These are phyloP conservation scores for Leishmania gerbilli DNA, from an alignment of 208 protist species.

Conservation along the genomic window DNA sequence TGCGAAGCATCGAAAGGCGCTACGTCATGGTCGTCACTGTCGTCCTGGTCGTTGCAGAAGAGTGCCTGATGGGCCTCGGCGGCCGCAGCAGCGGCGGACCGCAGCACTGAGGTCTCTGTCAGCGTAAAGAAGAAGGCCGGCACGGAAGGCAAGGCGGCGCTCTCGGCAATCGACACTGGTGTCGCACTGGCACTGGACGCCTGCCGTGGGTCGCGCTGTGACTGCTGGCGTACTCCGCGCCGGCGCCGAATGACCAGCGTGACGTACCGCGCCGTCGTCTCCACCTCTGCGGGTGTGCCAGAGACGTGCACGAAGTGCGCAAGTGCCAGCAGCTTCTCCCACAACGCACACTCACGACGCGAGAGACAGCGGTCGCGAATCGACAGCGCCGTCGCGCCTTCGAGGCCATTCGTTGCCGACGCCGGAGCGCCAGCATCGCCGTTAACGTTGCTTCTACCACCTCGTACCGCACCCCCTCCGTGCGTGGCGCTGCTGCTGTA, in stretches of 20 bases:
- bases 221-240: slow-evolving; percentile 18
- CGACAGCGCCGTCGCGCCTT: not conserved
- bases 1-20: not conserved
- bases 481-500: not conserved
- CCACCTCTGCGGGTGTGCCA: slow-evolving; percentile 37
- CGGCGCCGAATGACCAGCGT: slow-evolving; percentile 31
- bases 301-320: slow-evolving; percentile 50
- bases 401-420: not conserved
- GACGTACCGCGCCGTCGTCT: slow-evolving; percentile 40
- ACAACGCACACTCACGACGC: slow-evolving; percentile 22
- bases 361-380: slow-evolving; percentile 11
- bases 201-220: not conserved
- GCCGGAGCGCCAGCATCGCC: not conserved
- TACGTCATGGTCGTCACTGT: not conserved
- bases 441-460: not conserved
- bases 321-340: slow-evolving; percentile 39
- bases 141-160: slow-evolving; percentile 20
- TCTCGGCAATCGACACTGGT: slow-evolving; percentile 16
- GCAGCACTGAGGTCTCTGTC: slow-evolving; percentile 14
- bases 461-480: not conserved
- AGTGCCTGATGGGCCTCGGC: slow-evolving; percentile 2
- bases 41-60: slow-evolving; percentile 4
- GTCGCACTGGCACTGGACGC: not conserved
- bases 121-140: slow-evolving; percentile 42
- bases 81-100: not conserved